Base-by-base conservation (phyloP, 2,329 filamentous ascomycete species). In the Rhytidhysteron rufulum region DNA sequence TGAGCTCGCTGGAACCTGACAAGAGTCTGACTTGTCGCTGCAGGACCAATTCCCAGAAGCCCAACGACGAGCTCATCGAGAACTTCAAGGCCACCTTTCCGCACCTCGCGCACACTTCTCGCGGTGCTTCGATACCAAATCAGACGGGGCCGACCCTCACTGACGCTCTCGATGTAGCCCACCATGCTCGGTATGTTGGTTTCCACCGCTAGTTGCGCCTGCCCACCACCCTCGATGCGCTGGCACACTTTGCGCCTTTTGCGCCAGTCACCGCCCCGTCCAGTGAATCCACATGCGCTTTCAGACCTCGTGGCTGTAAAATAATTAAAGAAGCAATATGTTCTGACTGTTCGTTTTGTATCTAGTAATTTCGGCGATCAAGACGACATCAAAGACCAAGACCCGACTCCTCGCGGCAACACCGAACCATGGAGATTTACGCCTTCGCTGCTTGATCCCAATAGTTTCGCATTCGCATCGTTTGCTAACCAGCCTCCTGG, bases 361-460 rank as follows among this genome's bases (percentile, higher is more conserved):
- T 47, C 22, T 55, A 76, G 71, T 49, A 62, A 67, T 33, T 69
- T 65, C 50, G 66, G 65, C 46, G 70, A 72, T 35, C 62, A 67
- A 31, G 67, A 75, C 27, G 70, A 73, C 42, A 66, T 79, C 48
- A 88, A 87, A 62, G 86, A 93, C 66, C 80, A 86, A 57, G 88
- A 95, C 58, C 85, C 86, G 16, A 95, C 88, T 3, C 88, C 88
- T 4, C 80, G 86, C 61, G 85, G 83, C 15, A 79, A 85, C 31
- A 82, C 85, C 56, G 89, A 96, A 53, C 82, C 79, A 53, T 93
- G 90, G 83, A 80, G 86, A 50, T 89, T 95, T 58, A 95, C 90
- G 2, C 88, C 90, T 4, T 93, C 89, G 17, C 73, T 95, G 42
- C 78, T 97, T 60, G 91, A 97, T 60, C 82, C 88, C 15, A 88